Base-by-base conservation (phyloP, 257 asterid genomes). In the Capsicum rhomboideum region DNA sequence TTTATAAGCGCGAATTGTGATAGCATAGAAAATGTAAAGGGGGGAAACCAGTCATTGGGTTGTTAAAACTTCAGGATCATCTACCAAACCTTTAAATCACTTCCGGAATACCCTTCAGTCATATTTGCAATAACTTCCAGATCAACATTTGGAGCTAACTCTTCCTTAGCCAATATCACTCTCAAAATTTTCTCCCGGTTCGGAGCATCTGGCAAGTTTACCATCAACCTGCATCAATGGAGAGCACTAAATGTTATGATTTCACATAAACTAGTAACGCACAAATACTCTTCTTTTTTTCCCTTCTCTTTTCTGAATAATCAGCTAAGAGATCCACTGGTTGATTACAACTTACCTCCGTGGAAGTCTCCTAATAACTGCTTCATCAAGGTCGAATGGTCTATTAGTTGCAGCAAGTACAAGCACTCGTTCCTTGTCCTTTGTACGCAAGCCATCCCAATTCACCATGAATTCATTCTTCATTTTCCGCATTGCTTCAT, bases 401-500 rank as follows among this genome's bases (percentile, higher is more conserved):
- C 98, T 92, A 84, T 95, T 95, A 61, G 98, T 95, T 85, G 98
- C 98, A 79, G 95, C 97, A 86, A 95, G 98, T 64, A 95, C 98
- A 79, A 95, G 88, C 68, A 95, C 98, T 6, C 98, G 98, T 84
- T 95, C 99, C 88, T 92, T 93, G 85, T 93, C 99, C 90, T 94
- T 95, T n/a, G 99, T 93, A 84, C 98, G 94, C 88, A 95, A 86
- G 85, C 98, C 99, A 87, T 92, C 99, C 99, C 97, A 94, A 85
- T 93, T 94, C 84, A 94, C 92, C 98, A 95, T 95, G 86, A 95
- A 95, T 84, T 95, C 98, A 85, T 95, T 95, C 89, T 95, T 95
- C 97, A 95, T 95, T 93, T 95, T 95, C 86, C 98, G 97, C 99
- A 95, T 95, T 71, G 98, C 97, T 92, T 93, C 99, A 89, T 95